Evolutionary conservation across 2,329 filamentous ascomycete species (phyloP).

Genomic region (Mycosphaerella arachidis): DNA sequence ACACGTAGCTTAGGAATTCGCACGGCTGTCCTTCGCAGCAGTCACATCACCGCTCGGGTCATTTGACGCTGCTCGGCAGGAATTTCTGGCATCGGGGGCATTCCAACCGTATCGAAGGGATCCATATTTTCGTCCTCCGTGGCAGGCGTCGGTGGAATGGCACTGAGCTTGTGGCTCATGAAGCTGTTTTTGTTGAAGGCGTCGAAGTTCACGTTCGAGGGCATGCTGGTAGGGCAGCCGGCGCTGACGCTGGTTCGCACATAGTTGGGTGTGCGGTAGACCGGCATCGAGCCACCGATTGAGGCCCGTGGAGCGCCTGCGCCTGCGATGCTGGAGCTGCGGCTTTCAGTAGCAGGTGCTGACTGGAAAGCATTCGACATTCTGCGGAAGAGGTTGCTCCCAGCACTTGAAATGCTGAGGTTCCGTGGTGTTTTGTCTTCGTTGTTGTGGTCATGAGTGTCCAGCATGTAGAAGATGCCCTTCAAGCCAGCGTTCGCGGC

Average conservation of each 20-base stretch:
- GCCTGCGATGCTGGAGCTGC: constrained; percentile 22
- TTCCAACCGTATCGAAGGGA: constrained; percentile 35
- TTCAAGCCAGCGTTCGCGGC: constrained; percentile 40
- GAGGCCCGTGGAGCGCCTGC: constrained; percentile 13
- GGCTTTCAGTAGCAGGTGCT: constrained; percentile 12
- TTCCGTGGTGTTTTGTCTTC: constrained; percentile 18
- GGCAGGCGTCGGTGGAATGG: constrained; percentile 42
- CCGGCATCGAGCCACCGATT: constrained; percentile 16
- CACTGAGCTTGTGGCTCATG: constrained; percentile 32
- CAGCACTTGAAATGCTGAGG: constrained; percentile 26
- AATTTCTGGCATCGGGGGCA: constrained; percentile 21
- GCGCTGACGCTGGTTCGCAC: constrained; percentile 35
- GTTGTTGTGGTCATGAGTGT: constrained; percentile 17
- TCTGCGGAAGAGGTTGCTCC: constrained; percentile 29
- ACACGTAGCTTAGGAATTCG: not conserved
- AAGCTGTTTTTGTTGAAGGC: constrained; percentile 27
- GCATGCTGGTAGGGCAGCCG: constrained; percentile 39
- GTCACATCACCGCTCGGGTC: constrained; percentile 13
- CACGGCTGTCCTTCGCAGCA: not conserved
- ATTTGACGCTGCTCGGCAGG: constrained; percentile 2
- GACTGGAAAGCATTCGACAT: constrained; percentile 32
- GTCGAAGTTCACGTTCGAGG: constrained; percentile 26
- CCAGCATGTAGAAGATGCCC: constrained; percentile 46
- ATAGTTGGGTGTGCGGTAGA: constrained; percentile 33
- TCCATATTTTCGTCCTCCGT: constrained; percentile 26